Percentiles rank a stretch among this genome's conserved stretches.
These are phyloP conservation scores for Fusarium bactridioides DNA, from an alignment of 2,329 filamentous ascomycete species.

Conservation along the genomic window DNA sequence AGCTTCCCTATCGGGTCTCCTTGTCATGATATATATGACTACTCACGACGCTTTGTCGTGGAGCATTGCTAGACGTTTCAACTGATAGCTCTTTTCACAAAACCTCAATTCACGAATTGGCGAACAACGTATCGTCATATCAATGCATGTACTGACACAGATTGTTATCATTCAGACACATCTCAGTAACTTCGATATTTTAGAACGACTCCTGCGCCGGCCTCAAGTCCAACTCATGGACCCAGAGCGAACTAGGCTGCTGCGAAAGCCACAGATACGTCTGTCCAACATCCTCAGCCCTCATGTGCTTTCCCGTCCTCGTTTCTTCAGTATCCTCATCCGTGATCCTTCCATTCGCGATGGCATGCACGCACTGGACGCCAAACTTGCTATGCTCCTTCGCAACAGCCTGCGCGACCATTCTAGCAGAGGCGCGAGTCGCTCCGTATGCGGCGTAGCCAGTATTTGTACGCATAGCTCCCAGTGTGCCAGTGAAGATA, in stretches of 20 bases:
- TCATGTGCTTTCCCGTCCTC: constrained; percentile 63
- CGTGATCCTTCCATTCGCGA: constrained; percentile 62
- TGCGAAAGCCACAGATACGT: constrained; percentile 57
- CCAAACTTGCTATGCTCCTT: constrained; percentile 65
- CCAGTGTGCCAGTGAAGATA: constrained; percentile 65
- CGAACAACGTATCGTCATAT: too few relatives aligned
- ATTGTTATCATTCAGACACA: too few relatives aligned
- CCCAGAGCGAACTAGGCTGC: constrained; percentile 27
- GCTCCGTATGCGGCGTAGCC: constrained; percentile 65
- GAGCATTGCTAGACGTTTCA: too few relatives aligned
- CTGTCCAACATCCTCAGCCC: constrained; percentile 64
- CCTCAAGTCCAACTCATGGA: constrained; percentile 32
- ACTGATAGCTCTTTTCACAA: too few relatives aligned
- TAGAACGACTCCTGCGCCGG: constrained; percentile 28
- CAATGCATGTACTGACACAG: too few relatives aligned
- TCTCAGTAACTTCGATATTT: neutral
- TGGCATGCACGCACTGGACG: constrained; percentile 66
- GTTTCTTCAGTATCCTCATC: constrained; percentile 59
- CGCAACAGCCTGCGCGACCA: constrained; percentile 63
- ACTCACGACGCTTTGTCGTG: fast-evolving
- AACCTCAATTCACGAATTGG: too few relatives aligned
- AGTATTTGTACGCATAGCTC: constrained; percentile 60
- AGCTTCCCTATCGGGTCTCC: too few relatives aligned
- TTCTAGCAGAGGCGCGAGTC: constrained; percentile 58
- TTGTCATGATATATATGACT: too few relatives aligned